A percentile compares a stretch with the other conserved stretches of the same genome.
Evolutionary conservation across 805 yeast genomes (phyloP).

Genomic region (Wickerhamomyces pijperi): DNA sequence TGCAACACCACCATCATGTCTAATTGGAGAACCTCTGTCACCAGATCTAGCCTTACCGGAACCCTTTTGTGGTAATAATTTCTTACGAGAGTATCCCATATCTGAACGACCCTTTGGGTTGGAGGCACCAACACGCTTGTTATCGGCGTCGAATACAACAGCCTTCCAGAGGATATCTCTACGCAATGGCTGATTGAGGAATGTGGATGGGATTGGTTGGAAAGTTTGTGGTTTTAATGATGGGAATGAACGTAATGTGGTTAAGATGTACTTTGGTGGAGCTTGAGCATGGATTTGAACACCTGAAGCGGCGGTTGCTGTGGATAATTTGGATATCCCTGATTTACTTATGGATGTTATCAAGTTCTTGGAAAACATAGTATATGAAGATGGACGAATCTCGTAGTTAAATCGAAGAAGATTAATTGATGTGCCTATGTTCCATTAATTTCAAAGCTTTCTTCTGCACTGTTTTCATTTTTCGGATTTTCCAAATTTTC

Average conservation of each 20-base stretch:
- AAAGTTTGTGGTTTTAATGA: constrained; percentile 75
- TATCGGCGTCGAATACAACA: constrained; percentile 84
- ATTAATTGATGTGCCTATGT: no score
- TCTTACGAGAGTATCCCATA: constrained; percentile 74
- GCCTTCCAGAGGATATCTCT: constrained; percentile 93
- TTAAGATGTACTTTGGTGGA: constrained; percentile 65
- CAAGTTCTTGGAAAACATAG: not conserved
- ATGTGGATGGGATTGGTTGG: constrained; percentile 63
- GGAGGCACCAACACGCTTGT: constrained; percentile 78
- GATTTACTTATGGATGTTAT: not conserved
- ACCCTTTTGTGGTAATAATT: constrained; percentile 85
- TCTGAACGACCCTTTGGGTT: constrained; percentile 82
- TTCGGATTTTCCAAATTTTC: not conserved
- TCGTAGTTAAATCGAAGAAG: no score
- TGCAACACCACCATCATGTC: constrained; percentile 84
- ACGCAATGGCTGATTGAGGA: constrained; percentile 68
- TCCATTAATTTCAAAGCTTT: no score
- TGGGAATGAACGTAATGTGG: constrained; percentile 78
- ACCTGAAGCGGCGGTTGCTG: constrained; percentile 7
- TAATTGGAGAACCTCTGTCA: constrained; percentile 88
- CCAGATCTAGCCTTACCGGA: constrained; percentile 93
- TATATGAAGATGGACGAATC: not conserved
- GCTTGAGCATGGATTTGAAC: constrained; percentile 1
- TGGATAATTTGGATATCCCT: not conserved
- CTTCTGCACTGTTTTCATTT: not conserved